A percentile compares a stretch with the other conserved stretches of the same genome.
Evolutionary conservation across 345 rosid genomes (phyloP).

Genomic region (Garcia nutans): DNA sequence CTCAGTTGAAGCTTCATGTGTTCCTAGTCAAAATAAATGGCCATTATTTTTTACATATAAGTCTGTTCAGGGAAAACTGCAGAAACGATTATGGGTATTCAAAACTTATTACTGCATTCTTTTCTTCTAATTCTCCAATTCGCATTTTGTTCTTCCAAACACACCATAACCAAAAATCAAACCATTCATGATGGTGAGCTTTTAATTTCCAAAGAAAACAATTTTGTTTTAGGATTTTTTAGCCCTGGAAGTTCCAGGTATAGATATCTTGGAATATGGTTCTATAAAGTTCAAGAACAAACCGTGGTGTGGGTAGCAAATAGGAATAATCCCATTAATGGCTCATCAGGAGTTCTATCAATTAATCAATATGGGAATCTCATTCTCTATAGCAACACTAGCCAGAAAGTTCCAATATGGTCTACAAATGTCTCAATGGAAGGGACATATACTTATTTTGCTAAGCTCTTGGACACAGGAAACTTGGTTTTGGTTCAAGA

Average conservation of each 20-base stretch:
- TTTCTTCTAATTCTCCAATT: not conserved
- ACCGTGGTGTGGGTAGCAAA: not conserved
- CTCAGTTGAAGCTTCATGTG: no score
- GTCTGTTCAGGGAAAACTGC: not conserved
- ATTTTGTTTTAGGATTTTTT: constrained; percentile 17
- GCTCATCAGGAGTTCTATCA: not conserved
- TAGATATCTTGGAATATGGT: not conserved
- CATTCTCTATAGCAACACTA: not conserved
- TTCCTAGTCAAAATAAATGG: no score
- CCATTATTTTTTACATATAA: not conserved
- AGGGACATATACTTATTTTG: not conserved
- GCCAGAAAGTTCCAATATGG: not conserved
- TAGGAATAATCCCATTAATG: not conserved
- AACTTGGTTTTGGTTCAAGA: not conserved
- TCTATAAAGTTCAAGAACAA: not conserved
- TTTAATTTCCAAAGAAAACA: not conserved
- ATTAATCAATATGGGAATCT: not conserved
- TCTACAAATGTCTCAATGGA: not conserved
- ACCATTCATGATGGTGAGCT: constrained; percentile 3
- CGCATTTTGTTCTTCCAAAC: not conserved
- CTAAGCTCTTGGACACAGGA: not conserved
- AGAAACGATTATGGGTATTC: not conserved
- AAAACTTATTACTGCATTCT: not conserved
- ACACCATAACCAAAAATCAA: not conserved
- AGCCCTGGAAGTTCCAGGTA: not conserved